These are phyloP conservation scores for Metarhizium humberi DNA, from an alignment of 2,329 filamentous ascomycete genomes.

Conservation along the genomic window DNA sequence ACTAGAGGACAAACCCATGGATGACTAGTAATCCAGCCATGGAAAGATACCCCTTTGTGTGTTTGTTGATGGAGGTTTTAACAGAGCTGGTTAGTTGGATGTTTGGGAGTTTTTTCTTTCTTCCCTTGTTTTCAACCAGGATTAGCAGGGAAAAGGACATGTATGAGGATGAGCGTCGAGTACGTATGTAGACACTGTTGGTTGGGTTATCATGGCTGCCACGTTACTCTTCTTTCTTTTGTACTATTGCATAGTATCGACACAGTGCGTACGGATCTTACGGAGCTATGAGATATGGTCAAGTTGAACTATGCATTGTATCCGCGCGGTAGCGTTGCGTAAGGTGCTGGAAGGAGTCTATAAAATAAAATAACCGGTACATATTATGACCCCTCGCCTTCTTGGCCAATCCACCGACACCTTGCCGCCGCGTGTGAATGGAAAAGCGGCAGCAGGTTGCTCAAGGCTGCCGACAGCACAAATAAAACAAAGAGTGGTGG, in stretches of 20 bases:
- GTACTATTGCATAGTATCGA: not conserved
- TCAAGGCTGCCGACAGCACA: too few relatives aligned
- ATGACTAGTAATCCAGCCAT: conserved; percentile 27
- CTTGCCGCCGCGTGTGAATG: too few relatives aligned
- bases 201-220: not conserved
- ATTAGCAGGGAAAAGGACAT: not conserved
- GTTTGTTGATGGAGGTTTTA: not conserved
- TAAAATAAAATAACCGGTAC: not conserved
- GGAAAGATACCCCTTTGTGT: not conserved
- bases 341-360: not conserved
- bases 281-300: not conserved
- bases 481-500: not conserved
- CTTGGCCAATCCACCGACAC: too few relatives aligned
- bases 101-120: not conserved
- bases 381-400: not conserved
- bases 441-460: too few relatives aligned
- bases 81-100: not conserved
- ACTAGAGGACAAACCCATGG: conserved; percentile 44
- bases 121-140: not conserved
- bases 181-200: not conserved
- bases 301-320: not conserved
- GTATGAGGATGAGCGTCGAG: not conserved
- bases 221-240: not conserved
- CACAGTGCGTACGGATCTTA: not conserved
- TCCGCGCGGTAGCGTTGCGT: not conserved